Base-by-base conservation (phyloP, 2,329 filamentous ascomycete genomes). In the Calonectria fujianensis region DNA sequence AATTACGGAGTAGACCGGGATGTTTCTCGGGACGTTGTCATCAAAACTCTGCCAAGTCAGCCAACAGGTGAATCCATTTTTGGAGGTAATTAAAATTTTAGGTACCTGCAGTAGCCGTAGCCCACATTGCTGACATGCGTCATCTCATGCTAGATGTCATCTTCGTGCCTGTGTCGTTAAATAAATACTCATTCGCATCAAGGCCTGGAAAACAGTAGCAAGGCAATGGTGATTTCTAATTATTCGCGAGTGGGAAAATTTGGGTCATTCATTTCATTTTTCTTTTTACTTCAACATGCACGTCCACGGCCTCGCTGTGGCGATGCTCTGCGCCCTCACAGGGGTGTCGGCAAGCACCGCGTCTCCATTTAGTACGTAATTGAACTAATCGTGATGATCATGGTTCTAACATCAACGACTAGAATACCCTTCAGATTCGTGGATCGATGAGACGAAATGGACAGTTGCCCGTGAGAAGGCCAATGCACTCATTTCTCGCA, bases 11-110 rank as follows among this genome's bases (percentile, higher is more conserved):
- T 24, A n/a, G n/a, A 24, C 45, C 11, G 4, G 45, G n/a, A 48
- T 48, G 18, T 45, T 45, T 11, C 27, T 54, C 51, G 51, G 51
- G 51, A 54, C 9, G 52, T 57, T 57, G 35, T 57, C 52, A 11
- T 27, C 52, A 57, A 32, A 32, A 57, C 51, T 32, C 24, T 48
- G 45, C 10, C 52, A 32, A n/a, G 29, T 31, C 29, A 29, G n/a
- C 50, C 50, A 31, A 31, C 50, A 18, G 7, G 27, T 4, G 18
- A n/a, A 14, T 16, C 29, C 27, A 24, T 20, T 29, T 54, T 20
- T 6, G 52, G 52, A 20, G 35, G 18, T 32, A 57, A 57, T 35
- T n/a, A 20, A n/a, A 20, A 11, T 29, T 57, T 31, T 32, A 11
- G 16, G 20, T 35, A 13, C 52, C 29, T 57, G 29, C 29, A 57